Evolutionary conservation across 345 rosid genomes (phyloP), one percentile per base, ranked within the genome.

Genomic region (Citrus inodora): DNA sequence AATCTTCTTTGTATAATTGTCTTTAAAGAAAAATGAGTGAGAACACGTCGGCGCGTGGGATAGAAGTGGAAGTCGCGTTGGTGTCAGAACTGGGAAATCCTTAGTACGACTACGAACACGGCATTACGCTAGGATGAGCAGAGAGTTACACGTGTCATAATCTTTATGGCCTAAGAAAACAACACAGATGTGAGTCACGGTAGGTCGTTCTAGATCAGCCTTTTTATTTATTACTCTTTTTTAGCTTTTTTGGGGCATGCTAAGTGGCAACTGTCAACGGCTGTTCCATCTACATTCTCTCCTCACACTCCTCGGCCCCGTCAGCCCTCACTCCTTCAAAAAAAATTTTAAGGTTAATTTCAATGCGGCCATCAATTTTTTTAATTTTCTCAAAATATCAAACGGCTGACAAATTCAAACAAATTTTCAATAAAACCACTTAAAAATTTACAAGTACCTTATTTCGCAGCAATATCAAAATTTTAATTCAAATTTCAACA

Each of bases 111-210:
- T 30, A 30, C 32, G 17, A 59, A 7, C 6, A 1, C 30, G 27
- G 28, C 55, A 7, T 60, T 55, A 58, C 25, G 67, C 24, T 30
- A 55, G 67, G 35, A 27, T n/a, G 14, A 14, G 1, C 16, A 7
- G 25, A 35, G 61, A 0, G 16, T 6, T 19, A 71, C 14, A 40
- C 82, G 82, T 83, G 85, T 67, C 80, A 35, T 25, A 1, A 58
- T 38, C 9, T 6, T 24, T 21, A 27, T 4, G 80, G 78, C 19
- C 33, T 6, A 1, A 0, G 51, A 11, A 11, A 11, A 46, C 2
- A 32, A 28, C 3, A 51, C 4, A 27, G 40, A 65, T 13, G 76
- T 22, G 58, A 59, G 70, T 78, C 75, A 61, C 78, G 67, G 76
- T 48, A 38, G 5, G 70, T 64, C 28, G 70, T 59, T 75, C 78